Percentiles rank a stretch among this genome's conserved stretches.
Evolutionary conservation across 2,329 filamentous ascomycete genomes (phyloP).

Genomic region (Diaporthe sp.): DNA sequence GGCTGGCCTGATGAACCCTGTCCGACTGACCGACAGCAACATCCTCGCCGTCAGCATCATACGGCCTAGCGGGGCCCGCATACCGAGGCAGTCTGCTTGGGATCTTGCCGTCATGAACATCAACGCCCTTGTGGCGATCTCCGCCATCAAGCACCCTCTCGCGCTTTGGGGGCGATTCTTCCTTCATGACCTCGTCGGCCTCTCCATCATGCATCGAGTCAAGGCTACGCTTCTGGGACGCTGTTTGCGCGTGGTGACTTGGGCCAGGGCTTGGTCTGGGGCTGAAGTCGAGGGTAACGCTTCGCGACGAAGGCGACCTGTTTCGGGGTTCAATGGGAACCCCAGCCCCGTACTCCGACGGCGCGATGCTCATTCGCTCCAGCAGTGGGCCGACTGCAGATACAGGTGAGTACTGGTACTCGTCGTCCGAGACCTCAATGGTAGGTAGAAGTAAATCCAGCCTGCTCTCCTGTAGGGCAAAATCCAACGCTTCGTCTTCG

Average conservation of each 20-base stretch:
- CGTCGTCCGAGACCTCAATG: neutral
- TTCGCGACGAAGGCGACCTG: neutral
- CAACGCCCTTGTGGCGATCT: too few species aligned
- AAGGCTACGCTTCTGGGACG: neutral
- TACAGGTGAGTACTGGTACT: neutral
- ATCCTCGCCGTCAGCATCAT: neutral
- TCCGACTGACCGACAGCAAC: neutral
- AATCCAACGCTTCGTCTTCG: conserved; percentile 52
- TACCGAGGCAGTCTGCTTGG: neutral
- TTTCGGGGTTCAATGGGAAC: too few species aligned
- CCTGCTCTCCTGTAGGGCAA: conserved; percentile 17
- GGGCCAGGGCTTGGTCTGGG: neutral
- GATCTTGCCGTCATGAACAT: neutral
- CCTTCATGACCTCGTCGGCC: neutral
- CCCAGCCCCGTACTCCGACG: neutral
- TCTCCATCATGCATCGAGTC: conserved; percentile 10
- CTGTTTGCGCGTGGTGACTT: neutral
- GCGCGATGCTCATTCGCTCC: conserved; percentile 16
- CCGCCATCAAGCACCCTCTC: neutral
- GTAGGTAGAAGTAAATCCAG: too few species aligned
- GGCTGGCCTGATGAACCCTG: neutral
- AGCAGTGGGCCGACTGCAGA: neutral
- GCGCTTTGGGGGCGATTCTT: conserved; percentile 11
- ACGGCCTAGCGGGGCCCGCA: neutral
- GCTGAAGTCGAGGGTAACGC: conserved; percentile 9